phyloP scores from a whole-genome alignment of 345 rosid genomes.

The Populus deltoides region DNA sequence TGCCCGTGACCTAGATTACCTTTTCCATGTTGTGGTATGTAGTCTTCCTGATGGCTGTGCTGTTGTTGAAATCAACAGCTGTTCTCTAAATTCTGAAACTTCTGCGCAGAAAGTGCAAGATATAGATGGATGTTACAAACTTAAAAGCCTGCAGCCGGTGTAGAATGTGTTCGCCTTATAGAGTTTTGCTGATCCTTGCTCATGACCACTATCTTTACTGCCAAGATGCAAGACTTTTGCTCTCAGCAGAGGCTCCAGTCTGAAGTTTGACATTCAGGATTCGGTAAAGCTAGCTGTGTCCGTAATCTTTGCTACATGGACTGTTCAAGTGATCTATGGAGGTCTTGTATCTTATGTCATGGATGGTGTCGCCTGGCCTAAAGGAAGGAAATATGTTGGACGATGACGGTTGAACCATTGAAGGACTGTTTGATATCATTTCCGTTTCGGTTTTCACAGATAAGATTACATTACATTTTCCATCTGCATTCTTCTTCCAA shows the following conservation, averaged over 20 bases:
- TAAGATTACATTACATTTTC: not conserved
- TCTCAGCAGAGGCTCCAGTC: not conserved
- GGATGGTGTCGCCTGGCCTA: too few species aligned
- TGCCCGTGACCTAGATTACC: constrained; percentile 92
- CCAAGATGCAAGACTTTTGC: not conserved
- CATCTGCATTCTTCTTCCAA: too few species aligned
- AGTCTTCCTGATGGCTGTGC: not conserved
- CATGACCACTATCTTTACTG: not conserved
- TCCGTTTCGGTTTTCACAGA: too few species aligned
- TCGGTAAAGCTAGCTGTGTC: not conserved
- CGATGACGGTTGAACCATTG: too few species aligned
- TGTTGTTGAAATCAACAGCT: not conserved
- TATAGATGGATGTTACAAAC: constrained; percentile 62
- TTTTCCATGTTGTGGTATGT: constrained; percentile 83
- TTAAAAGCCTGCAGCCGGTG: constrained; percentile 74
- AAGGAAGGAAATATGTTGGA: too few species aligned
- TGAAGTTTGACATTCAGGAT: not conserved
- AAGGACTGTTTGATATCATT: too few species aligned
- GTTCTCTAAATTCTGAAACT: constrained; percentile 18
- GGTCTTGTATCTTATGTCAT: not conserved
- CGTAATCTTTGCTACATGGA: not conserved
- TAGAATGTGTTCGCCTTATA: constrained; percentile 84
- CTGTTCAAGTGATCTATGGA: not conserved
- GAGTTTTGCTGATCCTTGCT: constrained; percentile 56
- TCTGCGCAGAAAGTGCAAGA: constrained; percentile 59